These are phyloP conservation scores for Penicillium fuscoglaucum DNA, from an alignment of 2,329 filamentous ascomycete species.

Conservation along the genomic window DNA sequence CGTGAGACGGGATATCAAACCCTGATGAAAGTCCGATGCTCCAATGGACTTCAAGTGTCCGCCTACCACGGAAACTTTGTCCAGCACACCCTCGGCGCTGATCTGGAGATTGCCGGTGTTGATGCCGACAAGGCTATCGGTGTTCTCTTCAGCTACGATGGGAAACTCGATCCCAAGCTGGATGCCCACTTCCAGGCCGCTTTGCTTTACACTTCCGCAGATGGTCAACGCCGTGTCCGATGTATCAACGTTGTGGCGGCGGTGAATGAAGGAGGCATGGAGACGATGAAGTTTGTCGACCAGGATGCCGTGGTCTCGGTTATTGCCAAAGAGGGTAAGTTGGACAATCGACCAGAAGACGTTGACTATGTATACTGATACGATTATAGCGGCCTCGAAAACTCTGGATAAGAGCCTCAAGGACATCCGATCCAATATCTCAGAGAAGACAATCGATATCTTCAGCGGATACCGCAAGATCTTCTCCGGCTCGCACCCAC, in stretches of 20 bases:
- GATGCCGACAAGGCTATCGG: slow-evolving; percentile 92
- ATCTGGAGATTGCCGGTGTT: slow-evolving; percentile 88
- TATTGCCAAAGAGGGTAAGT: slow-evolving; percentile 76
- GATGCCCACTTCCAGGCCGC: slow-evolving; percentile 98
- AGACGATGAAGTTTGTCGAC: slow-evolving; percentile 88
- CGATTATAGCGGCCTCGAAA: slow-evolving; percentile 68
- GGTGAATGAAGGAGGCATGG: slow-evolving; percentile 79
- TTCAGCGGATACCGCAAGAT: slow-evolving; percentile 90
- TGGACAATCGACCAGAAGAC: neutral
- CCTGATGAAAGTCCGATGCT: slow-evolving; percentile 97
- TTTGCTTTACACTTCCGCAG: slow-evolving; percentile 87
- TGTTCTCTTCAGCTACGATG: slow-evolving; percentile 91
- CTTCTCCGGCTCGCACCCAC: slow-evolving; percentile 81
- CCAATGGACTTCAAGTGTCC: slow-evolving; percentile 89
- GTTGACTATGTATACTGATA: slow-evolving; percentile 24
- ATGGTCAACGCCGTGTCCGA: slow-evolving; percentile 82
- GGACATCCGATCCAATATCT: slow-evolving; percentile 78
- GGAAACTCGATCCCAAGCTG: slow-evolving; percentile 93
- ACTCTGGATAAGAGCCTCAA: slow-evolving; percentile 75
- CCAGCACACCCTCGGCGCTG: slow-evolving; percentile 91
- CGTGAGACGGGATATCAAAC: slow-evolving; percentile 94
- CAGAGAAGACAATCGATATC: slow-evolving; percentile 90
- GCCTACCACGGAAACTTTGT: slow-evolving; percentile 96
- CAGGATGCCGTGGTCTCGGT: slow-evolving; percentile 89
- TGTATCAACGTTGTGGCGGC: slow-evolving; percentile 93